Evolutionary conservation across 257 asterid species (phyloP).

Genomic region (Leonotis leonurus): DNA sequence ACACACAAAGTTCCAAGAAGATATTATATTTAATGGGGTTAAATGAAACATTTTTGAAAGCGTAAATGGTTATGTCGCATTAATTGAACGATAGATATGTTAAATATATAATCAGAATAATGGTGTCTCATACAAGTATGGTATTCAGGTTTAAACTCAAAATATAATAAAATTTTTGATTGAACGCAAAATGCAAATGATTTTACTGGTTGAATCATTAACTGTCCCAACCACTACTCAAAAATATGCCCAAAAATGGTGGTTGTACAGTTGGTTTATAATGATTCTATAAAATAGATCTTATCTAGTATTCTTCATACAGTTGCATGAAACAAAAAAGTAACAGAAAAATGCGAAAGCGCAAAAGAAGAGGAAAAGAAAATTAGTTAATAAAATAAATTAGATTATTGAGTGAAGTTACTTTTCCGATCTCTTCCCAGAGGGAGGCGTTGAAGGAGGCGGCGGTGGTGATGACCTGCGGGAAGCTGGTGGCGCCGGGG

Average conservation of each 20-base stretch:
- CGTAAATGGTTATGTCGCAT: neutral
- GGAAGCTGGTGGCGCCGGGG: slow-evolving; percentile 89
- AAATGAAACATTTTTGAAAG: slow-evolving; percentile 15
- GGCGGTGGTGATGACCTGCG: slow-evolving; percentile 77
- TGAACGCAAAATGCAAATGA: no score
- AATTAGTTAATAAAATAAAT: no score
- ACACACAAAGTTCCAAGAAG: slow-evolving; percentile 11
- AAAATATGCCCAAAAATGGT: neutral
- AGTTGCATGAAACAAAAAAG: neutral
- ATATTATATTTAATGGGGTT: slow-evolving; percentile 5
- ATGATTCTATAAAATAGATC: no score
- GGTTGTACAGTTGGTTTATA: neutral
- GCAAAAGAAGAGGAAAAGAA: neutral
- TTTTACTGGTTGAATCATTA: neutral
- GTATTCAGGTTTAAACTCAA: no score
- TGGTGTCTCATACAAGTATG: no score
- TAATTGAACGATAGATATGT: no score
- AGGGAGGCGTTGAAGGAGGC: slow-evolving; percentile 78
- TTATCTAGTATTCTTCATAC: no score
- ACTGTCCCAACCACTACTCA: neutral
- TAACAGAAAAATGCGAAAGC: neutral
- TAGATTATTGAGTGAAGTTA: slow-evolving; percentile 25
- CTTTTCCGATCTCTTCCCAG: slow-evolving; percentile 80
- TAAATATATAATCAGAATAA: neutral
- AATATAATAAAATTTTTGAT: neutral